These are phyloP conservation scores for Penicillium bovifimosum DNA, from an alignment of 495 filamentous ascomycete genomes.

Conservation along the genomic window DNA sequence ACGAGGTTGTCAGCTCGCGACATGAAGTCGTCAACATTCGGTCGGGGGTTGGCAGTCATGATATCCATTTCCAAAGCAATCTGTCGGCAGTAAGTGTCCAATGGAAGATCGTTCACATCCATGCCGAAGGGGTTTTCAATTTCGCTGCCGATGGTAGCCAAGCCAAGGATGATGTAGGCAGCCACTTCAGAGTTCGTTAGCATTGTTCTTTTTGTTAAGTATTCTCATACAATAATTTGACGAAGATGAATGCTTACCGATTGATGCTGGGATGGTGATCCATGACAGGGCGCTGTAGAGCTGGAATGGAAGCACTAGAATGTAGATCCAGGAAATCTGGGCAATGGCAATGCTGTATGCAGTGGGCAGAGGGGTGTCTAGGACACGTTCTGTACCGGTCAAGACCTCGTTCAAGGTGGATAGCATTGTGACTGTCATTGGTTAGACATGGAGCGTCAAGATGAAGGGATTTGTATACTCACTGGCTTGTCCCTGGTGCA, in stretches of 20 bases:
- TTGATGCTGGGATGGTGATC: slow-evolving; percentile 80
- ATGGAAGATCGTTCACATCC: slow-evolving; percentile 81
- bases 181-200: slow-evolving; percentile 39
- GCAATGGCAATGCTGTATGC: slow-evolving; percentile 82
- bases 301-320: slow-evolving; percentile 80
- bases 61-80: slow-evolving; percentile 68
- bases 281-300: slow-evolving; percentile 56
- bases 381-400: slow-evolving; percentile 70
- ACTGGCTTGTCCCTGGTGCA: slow-evolving; percentile 44
- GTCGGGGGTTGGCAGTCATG: slow-evolving; percentile 55
- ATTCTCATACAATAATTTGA: not conserved
- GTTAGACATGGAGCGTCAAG: not conserved
- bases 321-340: slow-evolving; percentile 86
- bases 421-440: slow-evolving; percentile 31
- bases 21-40: slow-evolving; percentile 54
- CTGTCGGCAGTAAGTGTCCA: slow-evolving; percentile 70
- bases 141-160: slow-evolving; percentile 78
- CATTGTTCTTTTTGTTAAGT: not conserved
- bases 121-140: slow-evolving; percentile 87
- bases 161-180: slow-evolving; percentile 86
- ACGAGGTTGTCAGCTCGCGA: slow-evolving; percentile 54
- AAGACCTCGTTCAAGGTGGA: slow-evolving; percentile 64
- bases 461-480: slow-evolving; percentile 8
- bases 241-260: slow-evolving; percentile 41
- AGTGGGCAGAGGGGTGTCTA: slow-evolving; percentile 77